phyloP scores from a whole-genome alignment of 441 rosid genomes.

The Adansonia rubrostipa region DNA sequence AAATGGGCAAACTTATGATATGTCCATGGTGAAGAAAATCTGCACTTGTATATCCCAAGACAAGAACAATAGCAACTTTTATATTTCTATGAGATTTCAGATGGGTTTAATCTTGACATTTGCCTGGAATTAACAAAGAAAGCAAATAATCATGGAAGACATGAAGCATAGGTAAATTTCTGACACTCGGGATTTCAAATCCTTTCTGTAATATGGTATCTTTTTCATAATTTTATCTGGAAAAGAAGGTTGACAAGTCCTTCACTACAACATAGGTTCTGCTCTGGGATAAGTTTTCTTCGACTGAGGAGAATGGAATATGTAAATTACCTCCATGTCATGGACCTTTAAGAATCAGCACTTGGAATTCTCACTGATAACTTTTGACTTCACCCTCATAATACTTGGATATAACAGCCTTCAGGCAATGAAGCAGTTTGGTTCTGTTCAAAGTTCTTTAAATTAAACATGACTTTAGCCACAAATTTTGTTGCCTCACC shows the following conservation, averaged over 20 bases:
- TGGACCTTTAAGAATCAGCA: not conserved
- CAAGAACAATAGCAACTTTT: not conserved
- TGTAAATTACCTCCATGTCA: not conserved
- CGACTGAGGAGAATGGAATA: not conserved
- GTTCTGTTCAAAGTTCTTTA: not conserved
- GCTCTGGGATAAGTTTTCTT: not conserved
- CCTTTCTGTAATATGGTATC: slow-evolving; percentile 7
- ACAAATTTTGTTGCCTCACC: too few relatives aligned
- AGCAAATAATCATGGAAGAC: slow-evolving; percentile 26
- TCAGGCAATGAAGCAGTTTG: slow-evolving; percentile 1
- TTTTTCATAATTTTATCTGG: not conserved
- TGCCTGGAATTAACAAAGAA: slow-evolving; percentile 46
- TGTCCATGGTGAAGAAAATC: not conserved
- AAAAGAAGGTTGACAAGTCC: slow-evolving; percentile 14
- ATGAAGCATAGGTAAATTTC: slow-evolving; percentile 38
- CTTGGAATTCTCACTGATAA: not conserved
- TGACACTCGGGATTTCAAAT: slow-evolving; percentile 11
- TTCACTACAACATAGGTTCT: not conserved
- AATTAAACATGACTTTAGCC: too few relatives aligned
- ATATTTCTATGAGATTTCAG: not conserved
- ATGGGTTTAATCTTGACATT: not conserved
- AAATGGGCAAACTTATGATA: not conserved
- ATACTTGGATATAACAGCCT: not conserved
- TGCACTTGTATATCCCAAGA: not conserved
- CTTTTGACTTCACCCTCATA: not conserved